Base-by-base conservation (phyloP, 495 filamentous ascomycete species). In the Lophiostoma macrostomum region DNA sequence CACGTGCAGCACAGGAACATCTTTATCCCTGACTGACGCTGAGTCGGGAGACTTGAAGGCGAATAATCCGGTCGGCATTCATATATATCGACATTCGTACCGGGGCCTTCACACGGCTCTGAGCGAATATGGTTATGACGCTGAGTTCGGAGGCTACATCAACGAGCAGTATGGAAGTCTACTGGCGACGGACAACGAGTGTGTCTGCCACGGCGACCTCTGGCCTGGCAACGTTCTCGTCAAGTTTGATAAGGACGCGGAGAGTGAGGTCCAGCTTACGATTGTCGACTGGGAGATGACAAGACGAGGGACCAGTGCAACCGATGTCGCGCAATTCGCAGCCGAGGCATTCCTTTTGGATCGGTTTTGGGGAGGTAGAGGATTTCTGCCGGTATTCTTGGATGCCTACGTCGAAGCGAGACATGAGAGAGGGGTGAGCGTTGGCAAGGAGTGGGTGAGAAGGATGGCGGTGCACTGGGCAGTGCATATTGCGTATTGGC, bases 221-320 rank as follows among this genome's bases (percentile, higher is more conserved):
- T 70, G 67, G 69, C 64, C 70, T 2, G 67, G 67, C 0, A 64
- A 64, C 37, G 55, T 65, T 1, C 42, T 66, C 5, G 46, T 66
- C 24, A 35, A 48, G 31, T 30, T 28, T 22, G 42, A 27, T 10
- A 28, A 31, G 11, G 43, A 40, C 24, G 22, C 16, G 19, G 23
- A 19, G 25, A 38, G 14, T 13, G 18, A 41, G 16, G 43, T 36
- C 14, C 28, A 36, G 22, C 46, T 70, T 23, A 70, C 49, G 8
- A 49, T 73, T 28, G 63, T 70, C 19, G 70, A 73, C 39, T 73
- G 66, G 70, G 68, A 72, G 54, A 68, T 71, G 45, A 54, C 56
- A 22, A 49, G 70, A 6, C 51, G 66, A 22, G 70, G 70, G 1
- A 56, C 40, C 27, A 60, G 61, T 19, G 70, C 66, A 12, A 68